These are phyloP conservation scores for Didymella arachidicola DNA, from an alignment of 2,329 filamentous ascomycete genomes.

Conservation along the genomic window DNA sequence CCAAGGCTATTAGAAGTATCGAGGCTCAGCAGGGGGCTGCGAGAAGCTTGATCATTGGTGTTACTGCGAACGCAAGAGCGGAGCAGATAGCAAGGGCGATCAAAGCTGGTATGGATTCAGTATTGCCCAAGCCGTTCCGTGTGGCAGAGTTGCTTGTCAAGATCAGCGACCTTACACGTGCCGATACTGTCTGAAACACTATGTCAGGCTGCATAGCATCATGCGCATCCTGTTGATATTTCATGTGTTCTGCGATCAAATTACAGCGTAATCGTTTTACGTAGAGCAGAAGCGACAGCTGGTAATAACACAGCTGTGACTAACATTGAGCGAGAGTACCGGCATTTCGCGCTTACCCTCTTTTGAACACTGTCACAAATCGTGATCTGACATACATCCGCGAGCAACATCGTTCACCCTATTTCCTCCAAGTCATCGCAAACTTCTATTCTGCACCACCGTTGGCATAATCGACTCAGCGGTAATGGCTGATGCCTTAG, in stretches of 20 bases:
- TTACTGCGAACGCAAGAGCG: constrained; percentile 40
- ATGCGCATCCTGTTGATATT: background rate
- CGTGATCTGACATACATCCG: background rate
- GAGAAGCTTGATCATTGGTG: constrained; percentile 34
- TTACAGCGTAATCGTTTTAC: no score
- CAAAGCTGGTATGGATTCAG: constrained; percentile 48
- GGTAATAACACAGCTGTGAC: background rate
- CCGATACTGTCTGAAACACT: background rate
- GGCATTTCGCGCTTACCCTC: constrained; percentile 9
- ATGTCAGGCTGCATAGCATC: background rate
- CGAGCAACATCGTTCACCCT: background rate
- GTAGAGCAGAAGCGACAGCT: no score
- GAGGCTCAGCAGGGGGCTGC: constrained; percentile 21
- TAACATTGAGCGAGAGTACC: constrained; percentile 2
- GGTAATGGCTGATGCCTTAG: background rate
- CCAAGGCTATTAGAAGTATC: constrained; percentile 11
- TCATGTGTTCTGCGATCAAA: background rate
- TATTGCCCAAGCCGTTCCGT: constrained; percentile 78
- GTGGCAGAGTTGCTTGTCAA: constrained; percentile 29
- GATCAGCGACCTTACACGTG: constrained; percentile 6
- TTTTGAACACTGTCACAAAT: background rate
- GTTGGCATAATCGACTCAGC: background rate
- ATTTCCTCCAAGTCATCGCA: background rate
- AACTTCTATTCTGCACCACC: background rate
- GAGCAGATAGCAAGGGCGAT: constrained; percentile 34